Percentiles rank a stretch among this genome's conserved stretches.
These are phyloP conservation scores for Flagelloscypha sp. DNA, from an alignment of 768 basidiomycete species.

Conservation along the genomic window DNA sequence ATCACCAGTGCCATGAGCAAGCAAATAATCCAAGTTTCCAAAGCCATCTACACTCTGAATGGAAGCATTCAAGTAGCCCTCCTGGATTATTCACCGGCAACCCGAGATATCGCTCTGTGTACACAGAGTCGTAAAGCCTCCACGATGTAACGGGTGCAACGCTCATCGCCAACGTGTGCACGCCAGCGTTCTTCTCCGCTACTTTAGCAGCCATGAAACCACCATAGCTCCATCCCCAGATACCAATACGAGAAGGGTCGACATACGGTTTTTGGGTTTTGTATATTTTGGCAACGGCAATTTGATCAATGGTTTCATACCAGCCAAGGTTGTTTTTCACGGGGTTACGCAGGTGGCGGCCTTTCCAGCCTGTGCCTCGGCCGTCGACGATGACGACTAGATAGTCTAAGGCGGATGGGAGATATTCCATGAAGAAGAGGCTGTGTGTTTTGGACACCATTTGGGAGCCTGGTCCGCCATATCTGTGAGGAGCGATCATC, in stretches of 20 bases:
- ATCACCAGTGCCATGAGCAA: slow-evolving; percentile 91
- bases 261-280: slow-evolving; percentile 85
- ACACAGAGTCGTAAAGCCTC: slow-evolving; percentile 85
- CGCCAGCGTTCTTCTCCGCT: slow-evolving; percentile 80
- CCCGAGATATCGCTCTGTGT: slow-evolving; percentile 97
- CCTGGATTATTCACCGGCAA: slow-evolving; percentile 67
- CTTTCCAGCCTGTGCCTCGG: slow-evolving; percentile 89
- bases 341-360: slow-evolving; percentile 73
- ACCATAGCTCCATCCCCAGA: slow-evolving; percentile 99
- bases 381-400: slow-evolving; percentile 87
- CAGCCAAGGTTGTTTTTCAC: slow-evolving; percentile 86
- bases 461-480: slow-evolving; percentile 89
- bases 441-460: slow-evolving; percentile 56
- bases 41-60: slow-evolving; percentile 88
- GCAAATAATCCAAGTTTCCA: slow-evolving; percentile 65
- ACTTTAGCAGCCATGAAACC: slow-evolving; percentile 95
- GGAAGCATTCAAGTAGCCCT: slow-evolving; percentile 87
- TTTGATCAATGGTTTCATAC: slow-evolving; percentile 85
- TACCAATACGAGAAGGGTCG: slow-evolving; percentile 80
- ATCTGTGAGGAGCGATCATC: slow-evolving; percentile 33
- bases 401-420: slow-evolving; percentile 75
- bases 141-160: slow-evolving; percentile 90
- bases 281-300: slow-evolving; percentile 84
- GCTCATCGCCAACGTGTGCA: slow-evolving; percentile 87
- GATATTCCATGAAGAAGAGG: slow-evolving; percentile 82